A percentile compares a stretch with the other conserved stretches of the same genome.
Conservation (phyloP, 2,329 filamentous ascomycete species). For the Talaromyces rugulosus region DNA sequence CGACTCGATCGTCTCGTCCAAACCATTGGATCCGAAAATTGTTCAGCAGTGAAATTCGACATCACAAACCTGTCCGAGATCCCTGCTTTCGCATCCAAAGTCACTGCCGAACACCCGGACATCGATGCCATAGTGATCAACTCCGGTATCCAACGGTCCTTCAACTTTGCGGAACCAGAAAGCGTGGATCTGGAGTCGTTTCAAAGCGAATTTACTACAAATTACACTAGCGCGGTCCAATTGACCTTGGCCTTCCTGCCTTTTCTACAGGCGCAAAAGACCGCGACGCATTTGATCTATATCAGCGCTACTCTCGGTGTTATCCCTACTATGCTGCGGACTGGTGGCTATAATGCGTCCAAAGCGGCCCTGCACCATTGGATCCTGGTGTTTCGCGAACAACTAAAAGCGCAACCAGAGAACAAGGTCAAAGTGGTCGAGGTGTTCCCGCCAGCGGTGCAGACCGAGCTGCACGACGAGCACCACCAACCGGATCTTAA, state of each 20-base stretch:
- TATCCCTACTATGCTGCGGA: slow-evolving; percentile 21
- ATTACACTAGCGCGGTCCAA: slow-evolving; percentile 48
- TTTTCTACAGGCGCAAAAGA: slow-evolving; percentile 43
- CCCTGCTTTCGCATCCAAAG: slow-evolving; percentile 15
- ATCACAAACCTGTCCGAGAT: slow-evolving; percentile 48
- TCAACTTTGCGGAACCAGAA: slow-evolving; percentile 48
- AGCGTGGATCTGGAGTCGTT: slow-evolving; percentile 43
- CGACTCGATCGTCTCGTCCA: slow-evolving; percentile 47
- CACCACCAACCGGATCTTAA: slow-evolving; percentile 51
- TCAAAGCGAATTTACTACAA: slow-evolving; percentile 46
- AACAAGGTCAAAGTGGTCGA: slow-evolving; percentile 52
- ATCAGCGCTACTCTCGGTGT: slow-evolving; percentile 3
- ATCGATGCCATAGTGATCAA: slow-evolving; percentile 52
- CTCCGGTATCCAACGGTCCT: slow-evolving; percentile 49
- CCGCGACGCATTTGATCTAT: slow-evolving; percentile 41
- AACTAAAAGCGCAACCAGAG: slow-evolving; percentile 37
- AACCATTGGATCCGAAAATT: slow-evolving; percentile 44
- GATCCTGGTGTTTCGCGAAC: slow-evolving; percentile 49
- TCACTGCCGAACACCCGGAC: slow-evolving; percentile 44
- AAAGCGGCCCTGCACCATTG: slow-evolving; percentile 55
- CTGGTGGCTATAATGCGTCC: slow-evolving; percentile 53
- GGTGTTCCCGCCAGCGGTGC: slow-evolving; percentile 53
- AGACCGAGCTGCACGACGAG: slow-evolving; percentile 55
- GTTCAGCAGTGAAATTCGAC: slow-evolving; percentile 46
- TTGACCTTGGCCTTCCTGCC: slow-evolving; percentile 49